Conservation (phyloP, 768 basidiomycete species). For the Austroboletus eburneus region DNA sequence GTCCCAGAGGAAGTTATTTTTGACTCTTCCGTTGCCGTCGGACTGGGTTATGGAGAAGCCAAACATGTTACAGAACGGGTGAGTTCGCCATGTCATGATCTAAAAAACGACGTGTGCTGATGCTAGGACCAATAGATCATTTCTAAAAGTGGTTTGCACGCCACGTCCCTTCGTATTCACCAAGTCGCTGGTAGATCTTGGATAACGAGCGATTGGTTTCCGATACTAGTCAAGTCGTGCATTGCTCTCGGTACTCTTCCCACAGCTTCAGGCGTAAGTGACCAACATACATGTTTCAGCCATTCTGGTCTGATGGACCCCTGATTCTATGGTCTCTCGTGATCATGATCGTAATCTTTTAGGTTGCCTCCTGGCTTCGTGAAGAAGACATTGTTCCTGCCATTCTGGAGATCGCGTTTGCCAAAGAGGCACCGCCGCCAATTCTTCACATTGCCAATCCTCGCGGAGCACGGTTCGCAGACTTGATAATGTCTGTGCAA, state of each 20-base stretch:
- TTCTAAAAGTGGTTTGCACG: conserved; percentile 33
- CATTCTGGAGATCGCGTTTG: conserved; percentile 28
- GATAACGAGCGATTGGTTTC: conserved; percentile 45
- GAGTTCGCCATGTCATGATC: conserved; percentile 2
- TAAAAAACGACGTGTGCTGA: background rate
- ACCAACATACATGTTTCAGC: no score
- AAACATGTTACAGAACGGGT: conserved; percentile 43
- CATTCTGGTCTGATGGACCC: no score
- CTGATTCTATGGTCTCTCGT: background rate
- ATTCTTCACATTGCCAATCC: conserved; percentile 40
- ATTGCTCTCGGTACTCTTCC: conserved; percentile 28
- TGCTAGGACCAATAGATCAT: conserved; percentile 29
- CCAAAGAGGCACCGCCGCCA: conserved; percentile 11
- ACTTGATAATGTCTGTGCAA: conserved; percentile 26
- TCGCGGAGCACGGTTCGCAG: conserved; percentile 29
- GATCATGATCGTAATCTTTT: background rate
- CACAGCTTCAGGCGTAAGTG: conserved; percentile 32
- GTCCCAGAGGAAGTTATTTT: conserved; percentile 35
- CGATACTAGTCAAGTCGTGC: conserved; percentile 37
- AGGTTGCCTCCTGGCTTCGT: conserved; percentile 43
- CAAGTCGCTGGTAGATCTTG: conserved; percentile 43
- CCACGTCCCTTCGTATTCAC: conserved; percentile 40
- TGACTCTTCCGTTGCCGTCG: conserved; percentile 33
- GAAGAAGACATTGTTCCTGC: conserved; percentile 35
- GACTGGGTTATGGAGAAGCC: conserved; percentile 43